Evolutionary conservation across 2,329 filamentous ascomycete genomes (phyloP), one percentile per base, ranked within the genome.

Genomic region (Phialophora tarda): DNA sequence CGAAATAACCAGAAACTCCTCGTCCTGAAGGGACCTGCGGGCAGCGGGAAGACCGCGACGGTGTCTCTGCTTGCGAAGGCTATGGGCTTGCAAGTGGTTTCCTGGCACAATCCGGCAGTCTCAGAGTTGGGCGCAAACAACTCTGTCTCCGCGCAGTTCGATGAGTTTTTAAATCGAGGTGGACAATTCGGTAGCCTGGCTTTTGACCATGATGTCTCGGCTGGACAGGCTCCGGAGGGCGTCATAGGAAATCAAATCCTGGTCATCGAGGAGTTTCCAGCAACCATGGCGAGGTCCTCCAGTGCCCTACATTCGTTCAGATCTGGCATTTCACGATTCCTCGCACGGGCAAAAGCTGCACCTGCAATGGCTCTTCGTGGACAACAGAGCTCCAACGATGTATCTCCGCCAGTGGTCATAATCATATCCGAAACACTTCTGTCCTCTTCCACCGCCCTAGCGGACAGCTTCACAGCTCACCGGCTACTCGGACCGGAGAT

Each of bases 391-490:
- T 10, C 53, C 4, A 21, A 28, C 34, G 82, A 85, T 3, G 78
- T 82, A 10, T 81, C 88, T 28, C 88, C 86, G 1, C 95, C 95
- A 0, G 83, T 98, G 41, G 86, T 99, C 34, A 89, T 99, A 81
- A 86, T 99, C 65, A 88, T 99, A 59, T 97, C 95, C 0, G 95
- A 99, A 78, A 96, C 92, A 0, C 82, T 96, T 14, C 81, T 97
- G 17, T 94, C 91, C 0, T 95, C 93, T 1, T 93, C 89, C 7
- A 93, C 91, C 2, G 90, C 93, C 1, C 88, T 91, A 10, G 88
- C 92, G 12, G 93, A 98, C 75, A 97, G 91, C 77, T 93, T 98
- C 74, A 99, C 95, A 0, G 92, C 92, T 0, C 92, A 98, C 79
- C 88, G 93, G 26, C 81, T 99, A 21, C 86, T 99, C 2, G 95